These are phyloP conservation scores for Erodium moschatum DNA, from an alignment of 441 rosid species.

Conservation along the genomic window DNA sequence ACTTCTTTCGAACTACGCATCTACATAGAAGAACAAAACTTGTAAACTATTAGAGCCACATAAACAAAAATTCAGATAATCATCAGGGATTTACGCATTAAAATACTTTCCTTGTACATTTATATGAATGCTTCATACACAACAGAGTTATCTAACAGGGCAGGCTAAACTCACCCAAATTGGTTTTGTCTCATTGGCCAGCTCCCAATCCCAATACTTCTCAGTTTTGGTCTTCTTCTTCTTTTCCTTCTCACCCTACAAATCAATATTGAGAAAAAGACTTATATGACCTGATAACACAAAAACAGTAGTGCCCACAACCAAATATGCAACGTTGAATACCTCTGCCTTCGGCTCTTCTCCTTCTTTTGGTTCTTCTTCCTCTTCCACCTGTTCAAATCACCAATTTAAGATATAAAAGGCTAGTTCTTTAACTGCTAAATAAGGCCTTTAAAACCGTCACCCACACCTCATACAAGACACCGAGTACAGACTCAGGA, in stretches of 20 bases:
- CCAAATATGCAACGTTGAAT: conserved; percentile 7
- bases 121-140: neutral
- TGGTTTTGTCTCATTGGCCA: conserved; percentile 90
- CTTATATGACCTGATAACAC: neutral
- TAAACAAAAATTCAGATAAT: neutral
- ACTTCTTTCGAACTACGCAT: conserved; percentile 81
- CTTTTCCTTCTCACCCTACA: conserved; percentile 39
- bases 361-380: conserved; percentile 54
- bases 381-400: conserved; percentile 71
- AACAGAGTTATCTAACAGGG: neutral
- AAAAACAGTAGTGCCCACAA: conserved; percentile 4
- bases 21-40: conserved; percentile 28
- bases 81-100: neutral
- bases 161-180: conserved; percentile 59
- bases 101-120: neutral
- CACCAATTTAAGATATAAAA: too few relatives aligned
- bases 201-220: conserved; percentile 97
- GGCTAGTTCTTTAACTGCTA: too few relatives aligned
- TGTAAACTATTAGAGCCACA: neutral
- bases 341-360: conserved; percentile 77
- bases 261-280: conserved; percentile 5
- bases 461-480: too few relatives aligned
- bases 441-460: too few relatives aligned
- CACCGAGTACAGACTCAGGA: too few relatives aligned
- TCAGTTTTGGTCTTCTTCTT: conserved; percentile 79